Evolutionary conservation across 257 asterid genomes (phyloP), one percentile per base, ranked within the genome.

Genomic region (Salvia miltiorrhiza): DNA sequence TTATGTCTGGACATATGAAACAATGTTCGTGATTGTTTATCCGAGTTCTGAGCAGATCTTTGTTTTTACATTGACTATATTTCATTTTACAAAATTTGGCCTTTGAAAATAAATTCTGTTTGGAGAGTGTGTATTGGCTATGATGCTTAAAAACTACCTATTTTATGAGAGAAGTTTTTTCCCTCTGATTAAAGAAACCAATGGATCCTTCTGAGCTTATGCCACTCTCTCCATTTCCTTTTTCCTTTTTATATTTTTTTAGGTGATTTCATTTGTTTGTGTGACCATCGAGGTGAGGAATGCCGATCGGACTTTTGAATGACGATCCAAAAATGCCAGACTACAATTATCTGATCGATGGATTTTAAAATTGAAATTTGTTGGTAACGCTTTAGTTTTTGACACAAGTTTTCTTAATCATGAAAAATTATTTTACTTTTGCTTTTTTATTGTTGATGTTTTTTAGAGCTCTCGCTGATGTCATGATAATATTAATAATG

Each of bases 161-260:
- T 87, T 88, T 88, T 80, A 66, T 87, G 96, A 88, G 74, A 76
- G 80, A 78, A 75, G 59, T 47, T 7, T 35, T 13, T 72, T 41
- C 79, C 53, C 79, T 75, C 59, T 88, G 96, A 91, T 83, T 88
- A 79, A 32, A 83, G 69, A 74, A 73, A 83, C 96, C 96, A 90
- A 88, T 88, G 96, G 97, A 90, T 88, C 97, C 97, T 90, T 83
- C 94, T 88, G 94, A 88, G 90, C 92, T 68, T 50, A 5, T 14
- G 50, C 10, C 72, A 53, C 70, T 59, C 43, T 17, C 0, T 30
- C 0, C 9, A 0, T 59, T 16, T 19, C 7, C 21, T 30, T 8
- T 21, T 3, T 61, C 24, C 0, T 9, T 30, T 12, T 32, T 3
- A 4, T 0, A n/a, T 44, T 26, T 33, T 16, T 3, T 2, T 17